These are phyloP conservation scores for Hanseniaspora valbyensis DNA, from an alignment of 805 yeast genomes.

Conservation along the genomic window DNA sequence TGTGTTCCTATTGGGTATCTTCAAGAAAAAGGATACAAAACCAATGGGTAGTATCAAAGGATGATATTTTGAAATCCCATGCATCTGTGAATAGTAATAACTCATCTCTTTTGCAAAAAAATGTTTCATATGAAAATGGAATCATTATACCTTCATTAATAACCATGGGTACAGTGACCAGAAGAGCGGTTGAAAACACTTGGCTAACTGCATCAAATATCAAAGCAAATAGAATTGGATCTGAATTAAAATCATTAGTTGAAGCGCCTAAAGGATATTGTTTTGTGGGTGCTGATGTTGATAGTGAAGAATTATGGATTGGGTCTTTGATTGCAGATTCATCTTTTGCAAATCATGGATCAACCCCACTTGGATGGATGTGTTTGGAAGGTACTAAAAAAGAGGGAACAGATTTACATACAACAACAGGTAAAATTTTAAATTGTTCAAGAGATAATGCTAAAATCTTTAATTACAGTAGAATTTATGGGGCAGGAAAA, in stretches of 20 bases:
- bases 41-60: slow-evolving; percentile 70
- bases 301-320: slow-evolving; percentile 96
- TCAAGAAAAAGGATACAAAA: slow-evolving; percentile 70
- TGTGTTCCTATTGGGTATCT: slow-evolving; percentile 88
- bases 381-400: slow-evolving; percentile 88
- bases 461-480: slow-evolving; percentile 88
- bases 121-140: slow-evolving; percentile 36
- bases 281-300: slow-evolving; percentile 98
- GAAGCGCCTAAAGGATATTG: slow-evolving; percentile 80
- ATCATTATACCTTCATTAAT: slow-evolving; percentile 73
- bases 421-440: slow-evolving; percentile 80
- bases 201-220: slow-evolving; percentile 98
- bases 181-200: slow-evolving; percentile 92
- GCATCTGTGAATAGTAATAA: slow-evolving; percentile 16
- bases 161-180: slow-evolving; percentile 92
- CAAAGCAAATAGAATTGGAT: slow-evolving; percentile 72
- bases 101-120: not conserved
- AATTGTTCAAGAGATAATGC: slow-evolving; percentile 89
- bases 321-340: slow-evolving; percentile 93
- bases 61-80: slow-evolving; percentile 22
- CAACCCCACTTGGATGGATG: slow-evolving; percentile 98
- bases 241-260: slow-evolving; percentile 80
- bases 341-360: slow-evolving; percentile 79
- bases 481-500: slow-evolving; percentile 96
- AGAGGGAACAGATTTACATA: slow-evolving; percentile 89